Evolutionary conservation across 2,329 filamentous ascomycete genomes (phyloP).

Genomic region (Fusarium keratoplasticum): DNA sequence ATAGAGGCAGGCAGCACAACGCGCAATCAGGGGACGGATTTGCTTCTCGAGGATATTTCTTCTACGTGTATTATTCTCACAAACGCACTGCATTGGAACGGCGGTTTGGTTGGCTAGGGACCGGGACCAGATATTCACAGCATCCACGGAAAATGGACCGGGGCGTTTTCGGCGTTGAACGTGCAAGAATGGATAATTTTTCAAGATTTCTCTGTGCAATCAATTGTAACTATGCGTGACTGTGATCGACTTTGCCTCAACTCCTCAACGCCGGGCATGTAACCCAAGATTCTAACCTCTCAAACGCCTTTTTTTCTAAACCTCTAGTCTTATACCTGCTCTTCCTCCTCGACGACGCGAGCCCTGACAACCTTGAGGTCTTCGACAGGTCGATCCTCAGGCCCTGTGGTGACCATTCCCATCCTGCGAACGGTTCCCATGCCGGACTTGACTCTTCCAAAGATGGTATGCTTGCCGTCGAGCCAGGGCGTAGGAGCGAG

Average conservation of each 20-base stretch:
- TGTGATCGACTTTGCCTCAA: constrained; percentile 2
- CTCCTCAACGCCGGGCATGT: constrained; percentile 36
- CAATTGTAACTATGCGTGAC: background rate
- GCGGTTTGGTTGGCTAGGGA: constrained; percentile 42
- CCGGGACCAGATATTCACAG: constrained; percentile 43
- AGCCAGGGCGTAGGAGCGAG: constrained; percentile 95
- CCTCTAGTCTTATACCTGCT: constrained; percentile 40
- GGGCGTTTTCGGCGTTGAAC: constrained; percentile 44
- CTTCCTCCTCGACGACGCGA: constrained; percentile 72
- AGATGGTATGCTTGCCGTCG: constrained; percentile 97
- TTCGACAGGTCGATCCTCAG: constrained; percentile 83
- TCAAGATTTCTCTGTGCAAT: constrained; percentile 2
- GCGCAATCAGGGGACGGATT: constrained; percentile 25
- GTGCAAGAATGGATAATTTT: constrained; percentile 41
- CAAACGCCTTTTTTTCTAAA: background rate
- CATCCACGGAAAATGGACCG: constrained; percentile 45
- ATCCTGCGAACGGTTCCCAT: constrained; percentile 88
- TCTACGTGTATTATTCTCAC: constrained; percentile 42
- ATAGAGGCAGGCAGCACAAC: constrained; percentile 40
- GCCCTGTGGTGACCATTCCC: constrained; percentile 85
- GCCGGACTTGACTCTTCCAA: constrained; percentile 87
- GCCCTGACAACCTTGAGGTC: constrained; percentile 85
- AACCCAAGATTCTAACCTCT: constrained; percentile 12
- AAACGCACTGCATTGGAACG: constrained; percentile 44
- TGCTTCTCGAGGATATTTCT: constrained; percentile 25